Conservation (phyloP, 2,329 filamentous ascomycete genomes). For the Trichoderma sp. region DNA sequence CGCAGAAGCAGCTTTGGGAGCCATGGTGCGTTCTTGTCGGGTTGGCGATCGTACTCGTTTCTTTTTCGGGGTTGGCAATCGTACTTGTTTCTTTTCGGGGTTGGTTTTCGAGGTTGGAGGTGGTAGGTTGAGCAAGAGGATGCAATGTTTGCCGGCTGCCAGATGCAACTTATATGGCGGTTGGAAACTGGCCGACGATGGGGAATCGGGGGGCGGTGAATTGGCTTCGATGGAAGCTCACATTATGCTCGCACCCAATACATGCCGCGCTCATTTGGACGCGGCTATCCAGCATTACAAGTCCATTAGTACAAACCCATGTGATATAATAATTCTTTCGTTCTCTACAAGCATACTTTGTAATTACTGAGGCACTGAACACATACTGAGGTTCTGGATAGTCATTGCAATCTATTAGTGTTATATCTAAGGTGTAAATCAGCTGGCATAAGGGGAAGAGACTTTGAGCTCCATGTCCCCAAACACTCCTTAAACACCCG, state of each 20-base stretch:
- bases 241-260: neutral
- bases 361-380: neutral
- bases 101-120: neutral
- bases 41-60: neutral
- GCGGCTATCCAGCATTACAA: neutral
- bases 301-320: neutral
- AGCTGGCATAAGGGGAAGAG: neutral
- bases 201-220: neutral
- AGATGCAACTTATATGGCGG: neutral
- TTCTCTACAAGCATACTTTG: neutral
- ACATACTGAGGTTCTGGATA: neutral
- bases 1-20: conserved; percentile 5
- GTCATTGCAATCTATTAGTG: neutral
- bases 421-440: neutral
- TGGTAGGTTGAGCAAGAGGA: neutral
- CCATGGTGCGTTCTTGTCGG: neutral
- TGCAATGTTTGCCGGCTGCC: neutral
- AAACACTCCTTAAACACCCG: neutral
- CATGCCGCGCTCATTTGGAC: neutral
- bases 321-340: neutral
- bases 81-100: neutral
- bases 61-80: neutral
- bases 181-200: neutral
- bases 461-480: neutral
- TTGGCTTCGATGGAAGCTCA: neutral